Percentiles rank a stretch among this genome's conserved stretches.
These are phyloP conservation scores for Plasmodium coatneyi DNA, from an alignment of 169 alveolate species.

Conservation along the genomic window DNA sequence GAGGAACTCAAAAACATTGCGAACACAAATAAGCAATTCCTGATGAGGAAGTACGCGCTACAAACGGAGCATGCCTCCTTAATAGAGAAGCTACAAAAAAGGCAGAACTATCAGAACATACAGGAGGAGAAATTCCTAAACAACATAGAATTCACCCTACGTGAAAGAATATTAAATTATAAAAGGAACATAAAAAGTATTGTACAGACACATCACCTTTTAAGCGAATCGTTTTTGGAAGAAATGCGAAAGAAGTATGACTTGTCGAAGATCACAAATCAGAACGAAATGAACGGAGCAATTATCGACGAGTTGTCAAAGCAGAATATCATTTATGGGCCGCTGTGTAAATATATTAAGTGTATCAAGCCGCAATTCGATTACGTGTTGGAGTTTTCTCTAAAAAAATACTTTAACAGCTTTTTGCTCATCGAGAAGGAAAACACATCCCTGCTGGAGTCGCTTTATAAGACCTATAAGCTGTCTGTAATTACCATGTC, in stretches of 20 bases:
- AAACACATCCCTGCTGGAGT: constrained; percentile 15
- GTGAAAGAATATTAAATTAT: constrained; percentile 75
- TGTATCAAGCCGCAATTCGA: constrained; percentile 73
- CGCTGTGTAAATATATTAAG: constrained; percentile 76
- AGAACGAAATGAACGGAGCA: constrained; percentile 24
- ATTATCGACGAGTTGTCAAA: constrained; percentile 45
- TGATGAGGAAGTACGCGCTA: constrained; percentile 35
- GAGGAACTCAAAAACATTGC: constrained; percentile 9
- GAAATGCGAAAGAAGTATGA: constrained; percentile 15
- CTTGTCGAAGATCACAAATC: constrained; percentile 10
- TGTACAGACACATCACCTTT: not conserved
- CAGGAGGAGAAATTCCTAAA: constrained; percentile 76
- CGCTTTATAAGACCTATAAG: constrained; percentile 48
- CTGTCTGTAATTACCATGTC: constrained; percentile 78
- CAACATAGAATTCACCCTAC: constrained; percentile 60
- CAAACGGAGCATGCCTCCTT: constrained; percentile 33
- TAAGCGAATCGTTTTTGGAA: constrained; percentile 18
- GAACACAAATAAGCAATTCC: constrained; percentile 6
- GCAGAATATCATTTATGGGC: constrained; percentile 44
- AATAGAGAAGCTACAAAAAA: constrained; percentile 18
- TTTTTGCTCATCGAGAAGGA: constrained; percentile 33
- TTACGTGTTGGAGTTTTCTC: constrained; percentile 76
- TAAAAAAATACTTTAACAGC: constrained; percentile 76
- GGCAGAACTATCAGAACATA: constrained; percentile 72
- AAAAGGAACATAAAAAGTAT: constrained; percentile 71